Evolutionary conservation across 345 rosid genomes (phyloP), one percentile per base, ranked within the genome.

Genomic region (Eucalyptus cloeziana): DNA sequence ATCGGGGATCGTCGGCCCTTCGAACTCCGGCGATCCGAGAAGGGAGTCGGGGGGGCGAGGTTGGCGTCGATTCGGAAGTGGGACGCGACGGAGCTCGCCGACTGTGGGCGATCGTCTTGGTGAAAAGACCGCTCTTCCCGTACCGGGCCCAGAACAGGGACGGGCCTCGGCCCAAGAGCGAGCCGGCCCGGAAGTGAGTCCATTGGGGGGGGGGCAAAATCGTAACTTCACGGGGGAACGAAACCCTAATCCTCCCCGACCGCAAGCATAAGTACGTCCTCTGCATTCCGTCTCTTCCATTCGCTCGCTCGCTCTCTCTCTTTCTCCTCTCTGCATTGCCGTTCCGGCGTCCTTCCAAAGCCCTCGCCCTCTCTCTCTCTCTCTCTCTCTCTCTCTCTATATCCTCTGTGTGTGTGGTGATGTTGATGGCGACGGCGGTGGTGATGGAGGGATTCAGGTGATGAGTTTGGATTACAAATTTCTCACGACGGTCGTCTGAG

Each of bases 401-500:
- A 22, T 54, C 2, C 2, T 27, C 15, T 27, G 15, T 0, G 8
- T 27, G 69, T 62, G 69, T 27, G 69, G 4, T 6, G 15, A 62
- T 44, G 86, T 4, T 2, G 44, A 51, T 37, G 86, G 11, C 2
- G 4, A 4, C 13, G 5, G 5, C 3, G 87, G 10, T 47, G n/a
- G 79, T n/a, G 58, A 49, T 37, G 89, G 87, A 83, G 79, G 79
- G 89, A 62, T 33, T 91, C 94, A 93, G 87, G 87, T 91, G 96
- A 94, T 93, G 96, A 94, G 79, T 85, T 90, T 92, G 92, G 96
- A 52, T 86, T 86, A 92, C 92, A 85, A 90, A 88, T 85, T 89
- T 94, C 94, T 95, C 96, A 94, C 95, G 95, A 95, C 94, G 96
- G 96, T 95, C 96, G 94, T 95, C 96, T 92, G 97, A 94, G 95